Evolutionary conservation across 148 eudicot genomes (phyloP).

Genomic region (Rhododendron ferrugineum): DNA sequence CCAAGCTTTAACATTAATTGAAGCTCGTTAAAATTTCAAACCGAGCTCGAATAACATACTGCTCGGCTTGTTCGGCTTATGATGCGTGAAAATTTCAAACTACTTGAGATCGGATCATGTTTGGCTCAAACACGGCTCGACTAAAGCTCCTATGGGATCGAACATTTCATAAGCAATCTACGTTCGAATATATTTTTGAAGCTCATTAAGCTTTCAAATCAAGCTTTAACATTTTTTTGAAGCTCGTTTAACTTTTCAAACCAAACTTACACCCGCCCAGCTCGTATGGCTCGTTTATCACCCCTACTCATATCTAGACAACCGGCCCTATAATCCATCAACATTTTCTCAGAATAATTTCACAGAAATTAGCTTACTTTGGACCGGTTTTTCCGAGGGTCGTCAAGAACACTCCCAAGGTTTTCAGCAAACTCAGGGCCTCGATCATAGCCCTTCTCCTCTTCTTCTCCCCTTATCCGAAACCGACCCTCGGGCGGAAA

Average conservation of each 20-base stretch:
- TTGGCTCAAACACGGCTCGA: not conserved
- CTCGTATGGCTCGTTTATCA: not conserved
- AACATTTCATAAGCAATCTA: not conserved
- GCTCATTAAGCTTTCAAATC: not conserved
- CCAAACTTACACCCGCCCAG: not conserved
- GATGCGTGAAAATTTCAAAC: not conserved
- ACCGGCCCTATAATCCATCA: not conserved
- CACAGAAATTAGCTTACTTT: conserved; percentile 35
- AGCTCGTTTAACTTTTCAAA: not conserved
- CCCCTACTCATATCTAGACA: not conserved
- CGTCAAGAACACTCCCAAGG: conserved; percentile 71
- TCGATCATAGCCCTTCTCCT: conserved; percentile 52
- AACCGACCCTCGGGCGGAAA: conserved; percentile 34
- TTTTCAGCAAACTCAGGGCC: conserved; percentile 94
- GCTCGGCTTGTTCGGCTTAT: not conserved
- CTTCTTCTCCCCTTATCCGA: conserved; percentile 36
- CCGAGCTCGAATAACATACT: not conserved
- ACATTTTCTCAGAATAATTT: not conserved
- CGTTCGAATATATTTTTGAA: no score
- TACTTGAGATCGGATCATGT: no score
- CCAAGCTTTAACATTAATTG: not conserved
- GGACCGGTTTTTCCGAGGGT: conserved; percentile 66
- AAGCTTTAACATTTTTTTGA: not conserved
- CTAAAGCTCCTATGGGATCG: not conserved
- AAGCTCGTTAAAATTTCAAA: not conserved